These are phyloP conservation scores for Starmerella bombicola DNA, from an alignment of 805 yeast genomes.

Conservation along the genomic window DNA sequence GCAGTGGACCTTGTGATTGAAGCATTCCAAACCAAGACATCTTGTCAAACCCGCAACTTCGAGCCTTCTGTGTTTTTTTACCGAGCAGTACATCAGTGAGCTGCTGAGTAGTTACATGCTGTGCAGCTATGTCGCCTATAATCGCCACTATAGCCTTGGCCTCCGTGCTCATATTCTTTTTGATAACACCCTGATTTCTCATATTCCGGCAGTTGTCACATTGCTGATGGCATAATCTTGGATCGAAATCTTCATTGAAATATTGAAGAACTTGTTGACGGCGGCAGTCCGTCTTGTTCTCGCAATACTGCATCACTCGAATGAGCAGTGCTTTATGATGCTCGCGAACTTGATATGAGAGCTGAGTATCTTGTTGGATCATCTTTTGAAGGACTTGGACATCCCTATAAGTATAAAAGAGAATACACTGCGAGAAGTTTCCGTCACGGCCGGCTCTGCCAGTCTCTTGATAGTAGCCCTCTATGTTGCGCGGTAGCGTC, in stretches of 20 bases:
- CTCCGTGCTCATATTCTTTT: constrained; percentile 51
- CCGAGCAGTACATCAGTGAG: constrained; percentile 60
- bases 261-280: constrained; percentile 79
- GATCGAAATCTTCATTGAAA: constrained; percentile 71
- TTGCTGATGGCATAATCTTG: constrained; percentile 47
- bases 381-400: constrained; percentile 62
- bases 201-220: constrained; percentile 70
- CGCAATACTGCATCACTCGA: constrained; percentile 84
- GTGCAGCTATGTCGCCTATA: constrained; percentile 41
- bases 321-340: constrained; percentile 64
- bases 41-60: constrained; percentile 50
- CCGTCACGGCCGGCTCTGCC: constrained; percentile 99
- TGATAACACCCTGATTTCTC: constrained; percentile 31
- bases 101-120: constrained; percentile 59
- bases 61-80: constrained; percentile 50
- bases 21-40: constrained; percentile 63
- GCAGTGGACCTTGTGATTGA: constrained; percentile 36
- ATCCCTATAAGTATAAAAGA: constrained; percentile 72
- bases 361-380: constrained; percentile 63
- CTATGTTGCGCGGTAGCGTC: constrained; percentile 78
- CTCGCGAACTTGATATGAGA: constrained; percentile 52
- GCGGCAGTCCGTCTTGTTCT: constrained; percentile 80
- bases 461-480: constrained; percentile 95
- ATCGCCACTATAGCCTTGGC: constrained; percentile 49
- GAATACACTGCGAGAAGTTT: constrained; percentile 59